Conservation (phyloP, 805 yeast species). For the Ogataea chonburiensis region DNA sequence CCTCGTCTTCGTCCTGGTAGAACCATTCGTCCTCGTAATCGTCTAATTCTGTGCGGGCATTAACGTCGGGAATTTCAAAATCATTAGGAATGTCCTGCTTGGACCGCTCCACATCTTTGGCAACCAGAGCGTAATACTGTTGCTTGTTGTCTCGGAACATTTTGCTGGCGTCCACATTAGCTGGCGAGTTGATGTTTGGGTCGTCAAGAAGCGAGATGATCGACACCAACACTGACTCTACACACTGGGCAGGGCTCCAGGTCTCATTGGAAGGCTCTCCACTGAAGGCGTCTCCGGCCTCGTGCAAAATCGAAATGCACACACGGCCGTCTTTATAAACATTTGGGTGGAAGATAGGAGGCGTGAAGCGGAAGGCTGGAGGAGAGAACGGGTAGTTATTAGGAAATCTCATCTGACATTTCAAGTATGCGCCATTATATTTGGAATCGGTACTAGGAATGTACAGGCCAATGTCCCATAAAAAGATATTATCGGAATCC, state of each 20-base stretch:
- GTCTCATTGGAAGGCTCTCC: constrained; percentile 94
- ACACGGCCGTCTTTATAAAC: constrained; percentile 91
- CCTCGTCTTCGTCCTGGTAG: constrained; percentile 63
- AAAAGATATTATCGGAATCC: constrained; percentile 54
- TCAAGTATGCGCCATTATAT: constrained; percentile 92
- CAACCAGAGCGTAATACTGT: constrained; percentile 70
- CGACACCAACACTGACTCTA: constrained; percentile 84
- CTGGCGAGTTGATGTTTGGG: constrained; percentile 91
- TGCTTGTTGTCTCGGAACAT: constrained; percentile 82
- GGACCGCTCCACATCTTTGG: constrained; percentile 79
- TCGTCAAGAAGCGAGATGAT: constrained; percentile 89
- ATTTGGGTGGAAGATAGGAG: constrained; percentile 93
- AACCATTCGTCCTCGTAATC: constrained; percentile 53
- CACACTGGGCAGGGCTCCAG: constrained; percentile 93
- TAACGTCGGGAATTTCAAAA: constrained; percentile 67
- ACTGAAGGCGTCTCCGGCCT: constrained; percentile 83
- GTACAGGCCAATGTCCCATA: constrained; percentile 89
- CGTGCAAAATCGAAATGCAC: constrained; percentile 90
- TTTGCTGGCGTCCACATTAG: constrained; percentile 94
- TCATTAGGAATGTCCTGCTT: constrained; percentile 85
- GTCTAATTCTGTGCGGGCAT: constrained; percentile 41
- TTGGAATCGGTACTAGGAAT: constrained; percentile 85
- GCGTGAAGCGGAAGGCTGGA: constrained; percentile 88
- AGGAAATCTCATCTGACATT: constrained; percentile 93
- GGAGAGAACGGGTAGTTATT: constrained; percentile 89